Base-by-base conservation (phyloP, 345 rosid genomes). In the Rhodamnia rubescens region DNA sequence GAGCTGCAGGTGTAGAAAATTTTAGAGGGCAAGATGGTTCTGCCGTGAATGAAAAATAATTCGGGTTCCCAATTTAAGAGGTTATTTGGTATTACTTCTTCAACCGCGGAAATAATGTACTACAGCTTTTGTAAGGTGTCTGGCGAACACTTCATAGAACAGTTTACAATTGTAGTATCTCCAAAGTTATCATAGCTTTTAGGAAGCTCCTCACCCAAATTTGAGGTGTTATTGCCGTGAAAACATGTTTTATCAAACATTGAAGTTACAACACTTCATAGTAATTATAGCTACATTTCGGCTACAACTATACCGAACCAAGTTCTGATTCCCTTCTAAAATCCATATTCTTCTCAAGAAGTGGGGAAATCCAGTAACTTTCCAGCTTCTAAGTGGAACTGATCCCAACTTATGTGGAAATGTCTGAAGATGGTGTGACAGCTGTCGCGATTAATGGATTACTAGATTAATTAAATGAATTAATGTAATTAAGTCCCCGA, bases 391-490 rank as follows among this genome's bases (percentile, higher is more conserved):
- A 13, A 59, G 5, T 27, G 36, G 36, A 59, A n/a, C 69, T 13
- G 13, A n/a, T 59, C 27, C 8, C 36, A 59, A 59, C n/a, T n/a
- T 59, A 59, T 27, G 32, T 27, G 2, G 18, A 59, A 59, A 59
- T 59, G 18, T 7, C 90, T 92, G 18, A 90, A 42, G 27, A 95
- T 94, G 3, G 13, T 59, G 69, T 27, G 2, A 36, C 3, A 36
- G 40, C 40, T 36, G 3, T 36, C 40, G 3, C 40, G 40, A 36
- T 36, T 36, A 36, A 36, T 36, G 3, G 40, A 36, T 36, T 36
- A 36, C 40, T 3, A 36, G 40, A 36, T 44, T 44, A 44, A 44
- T 44, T 44, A 8, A 44, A 44, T 6, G 47, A 44, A 36, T 44
- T 44, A 44, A 8, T 6, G 1, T 44, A 44, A 44, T 8, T 8